phyloP scores from a whole-genome alignment of 139 green algal species.

The Chlamydomonas schloesseri region DNA sequence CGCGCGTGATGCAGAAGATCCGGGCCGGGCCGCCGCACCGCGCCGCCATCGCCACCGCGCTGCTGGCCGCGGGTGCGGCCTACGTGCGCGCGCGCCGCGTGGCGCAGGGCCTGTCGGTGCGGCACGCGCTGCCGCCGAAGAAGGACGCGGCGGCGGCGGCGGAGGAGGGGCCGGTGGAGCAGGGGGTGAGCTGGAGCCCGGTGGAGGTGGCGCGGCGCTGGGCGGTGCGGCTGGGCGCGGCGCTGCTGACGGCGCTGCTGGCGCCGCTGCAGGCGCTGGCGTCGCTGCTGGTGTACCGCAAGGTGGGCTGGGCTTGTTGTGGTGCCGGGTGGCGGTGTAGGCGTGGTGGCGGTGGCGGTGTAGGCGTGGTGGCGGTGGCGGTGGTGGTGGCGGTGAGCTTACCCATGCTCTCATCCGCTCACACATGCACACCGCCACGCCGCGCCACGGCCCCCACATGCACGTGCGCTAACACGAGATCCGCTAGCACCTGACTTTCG shows the following conservation, averaged over 20 bases:
- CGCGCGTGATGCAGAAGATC: conserved; percentile 58
- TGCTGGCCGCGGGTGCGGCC: conserved; percentile 71
- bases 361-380: no score
- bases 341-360: no score
- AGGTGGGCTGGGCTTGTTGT: conserved; percentile 48
- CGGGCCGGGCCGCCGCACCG: conserved; percentile 57
- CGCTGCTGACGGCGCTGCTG: conserved; percentile 68
- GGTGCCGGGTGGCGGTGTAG: no score
- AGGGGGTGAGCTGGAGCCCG: conserved; percentile 45
- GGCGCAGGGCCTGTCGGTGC: conserved; percentile 63
- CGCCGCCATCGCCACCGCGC: conserved; percentile 56
- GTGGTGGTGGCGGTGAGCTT: no score
- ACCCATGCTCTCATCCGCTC: no score
- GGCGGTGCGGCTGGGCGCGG: conserved; percentile 57
- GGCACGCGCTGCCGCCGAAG: conserved; percentile 53
- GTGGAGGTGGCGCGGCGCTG: conserved; percentile 46
- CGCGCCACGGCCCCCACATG: no score
- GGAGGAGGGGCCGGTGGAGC: conserved; percentile 57
- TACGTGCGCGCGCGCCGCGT: conserved; percentile 61
- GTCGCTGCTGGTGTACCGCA: conserved; percentile 74
- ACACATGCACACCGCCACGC: no score
- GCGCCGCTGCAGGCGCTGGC: conserved; percentile 79
- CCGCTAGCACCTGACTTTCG: no score
- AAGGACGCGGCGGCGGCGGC: conserved; percentile 36
- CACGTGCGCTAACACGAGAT: no score